Percentiles rank a stretch among this genome's conserved stretches.
phyloP scores from a whole-genome alignment of 78 protist genomes.

The Bigelowiella natans region DNA sequence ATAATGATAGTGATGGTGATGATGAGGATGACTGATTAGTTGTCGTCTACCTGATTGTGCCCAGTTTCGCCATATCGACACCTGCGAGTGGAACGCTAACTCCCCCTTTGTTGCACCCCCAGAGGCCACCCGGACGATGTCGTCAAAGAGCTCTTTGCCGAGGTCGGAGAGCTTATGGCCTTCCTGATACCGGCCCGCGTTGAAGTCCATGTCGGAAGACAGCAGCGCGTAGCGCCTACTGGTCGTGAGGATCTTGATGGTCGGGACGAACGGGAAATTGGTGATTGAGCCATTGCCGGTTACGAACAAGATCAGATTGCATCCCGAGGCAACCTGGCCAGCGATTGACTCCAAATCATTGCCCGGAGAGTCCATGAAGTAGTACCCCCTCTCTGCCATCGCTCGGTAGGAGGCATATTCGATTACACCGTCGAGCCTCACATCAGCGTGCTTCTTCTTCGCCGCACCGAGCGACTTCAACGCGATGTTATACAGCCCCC shows the following conservation, averaged over 20 bases:
- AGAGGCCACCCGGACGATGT: not conserved
- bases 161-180: not conserved
- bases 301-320: conserved; percentile 28
- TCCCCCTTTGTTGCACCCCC: not conserved
- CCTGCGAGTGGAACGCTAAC: not conserved
- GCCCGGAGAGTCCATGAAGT: conserved; percentile 44
- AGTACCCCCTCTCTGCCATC: conserved; percentile 6
- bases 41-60: no score
- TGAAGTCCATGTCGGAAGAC: conserved; percentile 36
- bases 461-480: not conserved
- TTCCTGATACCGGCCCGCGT: conserved; percentile 10
- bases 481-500: not conserved
- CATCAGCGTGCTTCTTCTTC: not conserved
- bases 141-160: not conserved
- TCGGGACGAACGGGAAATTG: conserved; percentile 44
- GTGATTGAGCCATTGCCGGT: conserved; percentile 49
- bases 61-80: conserved; percentile 10
- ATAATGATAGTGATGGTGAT: no score
- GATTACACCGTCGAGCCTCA: not conserved
- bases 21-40: no score
- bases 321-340: conserved; percentile 22
- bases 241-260: conserved; percentile 26
- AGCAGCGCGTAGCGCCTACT: conserved; percentile 23
- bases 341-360: conserved; percentile 38
- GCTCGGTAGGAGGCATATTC: not conserved